Evolutionary conservation across 345 rosid species (phyloP), one percentile per base, ranked within the genome.

Genomic region (Salix purpurea): DNA sequence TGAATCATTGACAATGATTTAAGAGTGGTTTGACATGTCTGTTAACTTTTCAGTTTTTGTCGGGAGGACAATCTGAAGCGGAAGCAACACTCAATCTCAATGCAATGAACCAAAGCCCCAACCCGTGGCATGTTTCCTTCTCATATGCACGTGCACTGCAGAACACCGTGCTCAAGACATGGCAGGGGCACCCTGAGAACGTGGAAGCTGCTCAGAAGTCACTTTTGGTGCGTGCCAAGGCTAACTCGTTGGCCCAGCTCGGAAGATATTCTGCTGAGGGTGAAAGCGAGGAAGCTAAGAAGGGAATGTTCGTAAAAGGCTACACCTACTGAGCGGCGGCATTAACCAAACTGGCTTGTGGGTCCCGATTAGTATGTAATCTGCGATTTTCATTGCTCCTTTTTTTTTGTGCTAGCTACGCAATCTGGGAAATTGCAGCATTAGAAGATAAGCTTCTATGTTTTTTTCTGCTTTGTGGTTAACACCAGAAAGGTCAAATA

Each of bases 91-190:
- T 91, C 79, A 96, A 96, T 89, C 85, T 96, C 73, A 89, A 93
- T 7, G 97, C 98, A 10, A 96, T 96, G 98, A 96, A 96, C 92
- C 98, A 93, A 77, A 87, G 88, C 83, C 96, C 97, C 77, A 96
- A 93, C 88, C 99, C 99, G 4, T 96, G 99, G 99, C 99, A 91
- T 21, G 98, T 96, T 58, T 96, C 99, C 64, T 96, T 96, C 90
- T 96, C 99, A 5, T 96, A 96, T 68, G 98, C 99, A 61, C 97
- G 98, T 58, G 99, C 98, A 24, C 86, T 96, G 67, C 98, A 96
- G 85, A 96, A 96, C 87, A 85, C 91, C 0, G 99, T 93, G 86
- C 93, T 93, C 12, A 96, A 90, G 88, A 89, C 98, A 76, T 96
- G 99, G 99, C 92, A 96, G 86, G 99, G 99, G 70, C 86, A 24